phyloP scores from a whole-genome alignment of 169 alveolate species.

The Theileria luwenshuni region DNA sequence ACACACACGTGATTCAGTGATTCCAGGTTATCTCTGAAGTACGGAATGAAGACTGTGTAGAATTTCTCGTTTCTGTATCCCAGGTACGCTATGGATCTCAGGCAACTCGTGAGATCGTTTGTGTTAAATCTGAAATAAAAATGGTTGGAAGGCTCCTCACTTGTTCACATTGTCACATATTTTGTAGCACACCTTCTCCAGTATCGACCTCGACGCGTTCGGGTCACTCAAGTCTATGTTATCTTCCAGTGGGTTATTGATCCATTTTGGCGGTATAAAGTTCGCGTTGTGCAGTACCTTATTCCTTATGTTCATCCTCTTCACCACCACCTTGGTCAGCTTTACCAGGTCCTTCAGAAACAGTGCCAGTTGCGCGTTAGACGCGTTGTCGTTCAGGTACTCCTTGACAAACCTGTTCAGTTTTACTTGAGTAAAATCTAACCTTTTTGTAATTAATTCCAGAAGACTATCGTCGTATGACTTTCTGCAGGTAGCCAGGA shows the following conservation, averaged over 20 bases:
- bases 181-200: slow-evolving; percentile 48
- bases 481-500: slow-evolving; percentile 44
- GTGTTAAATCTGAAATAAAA: slow-evolving; percentile 24
- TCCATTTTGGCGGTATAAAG: slow-evolving; percentile 50
- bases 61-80: slow-evolving; percentile 57
- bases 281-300: slow-evolving; percentile 12
- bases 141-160: not conserved
- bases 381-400: slow-evolving; percentile 42
- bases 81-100: slow-evolving; percentile 62
- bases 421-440: not conserved
- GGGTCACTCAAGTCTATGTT: slow-evolving; percentile 13
- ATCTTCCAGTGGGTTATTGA: slow-evolving; percentile 33
- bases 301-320: slow-evolving; percentile 29
- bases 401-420: slow-evolving; percentile 25
- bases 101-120: slow-evolving; percentile 46
- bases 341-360: slow-evolving; percentile 67
- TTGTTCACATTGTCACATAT: slow-evolving; percentile 60
- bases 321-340: slow-evolving; percentile 33
- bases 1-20: slow-evolving; percentile 25
- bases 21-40: slow-evolving; percentile 33
- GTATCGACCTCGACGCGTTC: slow-evolving; percentile 30
- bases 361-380: slow-evolving; percentile 32
- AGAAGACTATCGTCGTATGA: slow-evolving; percentile 28
- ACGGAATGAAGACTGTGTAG: slow-evolving; percentile 54
- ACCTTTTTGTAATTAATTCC: slow-evolving; percentile 46